Conservation (phyloP, 768 basidiomycete species). For the Leccinum olivaceopallidum region DNA sequence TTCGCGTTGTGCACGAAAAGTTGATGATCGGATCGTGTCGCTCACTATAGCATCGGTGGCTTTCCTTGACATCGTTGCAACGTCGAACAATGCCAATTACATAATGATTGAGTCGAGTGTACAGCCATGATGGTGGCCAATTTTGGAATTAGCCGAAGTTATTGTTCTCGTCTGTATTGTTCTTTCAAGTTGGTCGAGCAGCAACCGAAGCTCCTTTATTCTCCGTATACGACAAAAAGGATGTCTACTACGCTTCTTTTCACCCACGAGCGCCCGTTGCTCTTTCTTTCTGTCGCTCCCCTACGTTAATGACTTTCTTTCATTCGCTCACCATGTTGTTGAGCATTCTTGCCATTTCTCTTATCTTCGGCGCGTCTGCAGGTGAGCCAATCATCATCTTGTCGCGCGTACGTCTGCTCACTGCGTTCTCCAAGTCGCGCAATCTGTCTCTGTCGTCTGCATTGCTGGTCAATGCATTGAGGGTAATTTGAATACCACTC, state of each 20-base stretch:
- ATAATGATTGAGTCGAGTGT: not conserved
- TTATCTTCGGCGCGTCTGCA: slow-evolving; percentile 39
- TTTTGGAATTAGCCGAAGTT: slow-evolving; percentile 15
- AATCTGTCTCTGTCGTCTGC: slow-evolving; percentile 68
- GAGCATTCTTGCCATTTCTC: slow-evolving; percentile 37
- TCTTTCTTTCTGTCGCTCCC: slow-evolving; percentile 21
- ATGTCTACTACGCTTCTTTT: slow-evolving; percentile 16
- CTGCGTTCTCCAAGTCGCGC: slow-evolving; percentile 43
- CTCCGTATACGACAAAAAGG: slow-evolving; percentile 30
- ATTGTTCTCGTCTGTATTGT: slow-evolving; percentile 32
- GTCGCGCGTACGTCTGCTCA: slow-evolving; percentile 1
- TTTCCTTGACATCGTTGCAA: not conserved
- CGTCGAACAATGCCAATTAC: not conserved
- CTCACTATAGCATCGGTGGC: not conserved
- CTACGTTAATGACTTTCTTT: slow-evolving; percentile 25
- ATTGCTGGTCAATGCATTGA: slow-evolving; percentile 88
- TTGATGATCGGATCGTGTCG: not conserved
- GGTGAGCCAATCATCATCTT: slow-evolving; percentile 30
- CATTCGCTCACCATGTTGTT: slow-evolving; percentile 39
- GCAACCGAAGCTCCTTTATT: slow-evolving; percentile 29
- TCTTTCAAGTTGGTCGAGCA: slow-evolving; percentile 13
- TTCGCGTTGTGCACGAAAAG: not conserved
- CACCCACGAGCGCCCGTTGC: slow-evolving; percentile 21
- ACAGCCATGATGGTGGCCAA: slow-evolving; percentile 15
- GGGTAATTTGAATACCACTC: slow-evolving; percentile 71